A percentile compares a stretch with the other conserved stretches of the same genome.
These are phyloP conservation scores for Naematelia aurantialba DNA, from an alignment of 768 basidiomycete species.

Conservation along the genomic window DNA sequence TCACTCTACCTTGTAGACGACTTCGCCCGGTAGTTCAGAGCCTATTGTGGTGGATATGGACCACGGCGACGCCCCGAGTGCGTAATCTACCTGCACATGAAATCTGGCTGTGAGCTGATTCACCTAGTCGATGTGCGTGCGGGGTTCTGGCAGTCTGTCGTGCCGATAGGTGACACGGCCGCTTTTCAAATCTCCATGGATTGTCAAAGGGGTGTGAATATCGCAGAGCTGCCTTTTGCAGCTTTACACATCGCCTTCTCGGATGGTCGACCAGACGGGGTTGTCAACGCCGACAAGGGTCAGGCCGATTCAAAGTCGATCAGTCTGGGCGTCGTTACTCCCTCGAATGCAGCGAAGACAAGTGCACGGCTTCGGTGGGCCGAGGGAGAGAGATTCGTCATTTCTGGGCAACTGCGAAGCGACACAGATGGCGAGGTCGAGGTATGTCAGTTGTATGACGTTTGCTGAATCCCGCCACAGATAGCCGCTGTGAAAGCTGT, in stretches of 20 bases:
- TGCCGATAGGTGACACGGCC: slow-evolving; percentile 60
- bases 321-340: slow-evolving; percentile 51
- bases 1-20: slow-evolving; percentile 56
- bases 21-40: slow-evolving; percentile 61
- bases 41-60: slow-evolving; percentile 61
- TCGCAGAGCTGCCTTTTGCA: slow-evolving; percentile 63
- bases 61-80: slow-evolving; percentile 13
- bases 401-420: slow-evolving; percentile 62
- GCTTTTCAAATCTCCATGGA: slow-evolving; percentile 72
- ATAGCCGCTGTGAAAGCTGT: neutral
- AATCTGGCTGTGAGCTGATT: slow-evolving; percentile 3
- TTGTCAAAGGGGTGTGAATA: slow-evolving; percentile 55
- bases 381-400: slow-evolving; percentile 57
- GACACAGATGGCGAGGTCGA: slow-evolving; percentile 57
- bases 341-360: slow-evolving; percentile 43
- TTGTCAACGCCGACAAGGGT: slow-evolving; percentile 54
- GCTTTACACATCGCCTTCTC: slow-evolving; percentile 63
- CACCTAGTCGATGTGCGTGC: slow-evolving; percentile 62
- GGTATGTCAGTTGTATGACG: slow-evolving; percentile 52
- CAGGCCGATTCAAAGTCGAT: neutral
- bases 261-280: slow-evolving; percentile 55
- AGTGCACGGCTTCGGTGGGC: slow-evolving; percentile 61
- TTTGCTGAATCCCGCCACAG: neutral
- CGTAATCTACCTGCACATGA: slow-evolving; percentile 58
- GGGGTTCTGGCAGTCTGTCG: slow-evolving; percentile 68